phyloP scores from a whole-genome alignment of 495 filamentous ascomycete genomes.

The Lichenothelia convexa region DNA sequence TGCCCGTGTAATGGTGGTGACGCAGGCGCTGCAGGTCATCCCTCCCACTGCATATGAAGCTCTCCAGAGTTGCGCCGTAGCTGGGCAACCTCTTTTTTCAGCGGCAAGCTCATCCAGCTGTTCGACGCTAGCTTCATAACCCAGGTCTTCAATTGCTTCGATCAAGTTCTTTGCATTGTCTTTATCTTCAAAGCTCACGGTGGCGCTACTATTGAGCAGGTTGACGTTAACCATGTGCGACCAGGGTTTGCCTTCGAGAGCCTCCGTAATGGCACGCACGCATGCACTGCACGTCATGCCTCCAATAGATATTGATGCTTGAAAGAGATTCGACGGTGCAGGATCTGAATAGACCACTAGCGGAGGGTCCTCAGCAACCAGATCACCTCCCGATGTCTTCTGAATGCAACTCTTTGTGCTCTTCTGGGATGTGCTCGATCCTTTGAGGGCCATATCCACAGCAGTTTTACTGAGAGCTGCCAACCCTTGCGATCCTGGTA shows the following conservation, averaged over 20 bases:
- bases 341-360: neutral
- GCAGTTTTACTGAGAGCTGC: too few species aligned
- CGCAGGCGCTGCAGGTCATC: conserved; percentile 73
- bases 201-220: conserved; percentile 40
- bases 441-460: too few species aligned
- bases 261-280: conserved; percentile 33
- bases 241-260: conserved; percentile 30
- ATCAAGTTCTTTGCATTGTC: conserved; percentile 27
- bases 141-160: conserved; percentile 33
- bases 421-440: too few species aligned
- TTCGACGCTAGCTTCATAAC: conserved; percentile 35
- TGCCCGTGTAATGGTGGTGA: conserved; percentile 41
- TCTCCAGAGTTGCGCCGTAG: conserved; percentile 12
- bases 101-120: conserved; percentile 18
- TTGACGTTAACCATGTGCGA: conserved; percentile 37
- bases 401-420: too few species aligned
- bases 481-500: too few species aligned
- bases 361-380: too few species aligned
- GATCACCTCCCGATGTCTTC: too few species aligned
- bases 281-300: conserved; percentile 55
- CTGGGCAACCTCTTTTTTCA: neutral
- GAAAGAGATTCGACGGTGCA: neutral
- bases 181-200: conserved; percentile 27
- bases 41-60: conserved; percentile 56
- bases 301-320: conserved; percentile 27